Base-by-base conservation (phyloP, 495 filamentous ascomycete genomes). In the Emericellopsis terricola region DNA sequence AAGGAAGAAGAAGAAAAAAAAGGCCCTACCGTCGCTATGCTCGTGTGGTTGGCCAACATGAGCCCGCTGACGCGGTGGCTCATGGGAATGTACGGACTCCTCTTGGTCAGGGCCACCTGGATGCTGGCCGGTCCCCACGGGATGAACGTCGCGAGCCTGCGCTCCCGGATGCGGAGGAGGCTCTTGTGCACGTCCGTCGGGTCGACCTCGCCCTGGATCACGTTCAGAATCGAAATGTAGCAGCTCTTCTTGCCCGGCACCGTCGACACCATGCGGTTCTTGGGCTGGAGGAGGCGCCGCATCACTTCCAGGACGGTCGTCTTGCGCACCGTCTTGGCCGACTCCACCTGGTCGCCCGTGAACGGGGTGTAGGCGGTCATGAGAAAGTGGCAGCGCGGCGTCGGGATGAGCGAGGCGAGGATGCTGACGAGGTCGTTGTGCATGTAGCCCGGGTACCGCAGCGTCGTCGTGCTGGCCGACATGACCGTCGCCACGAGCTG, bases 71-170 rank as follows among this genome's bases (percentile, higher is more conserved):
- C 89, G 31, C 91, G 80, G 47, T 94, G 82, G 30, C 82, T 81
- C 65, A 73, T 78, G 18, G 81, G 73, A 32, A 94, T 73, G 53
- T 97, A 94, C 3, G 89, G 91, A 21, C 81, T 91, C 49, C 91
- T 85, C 64, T 92, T 93, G 3, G 89, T 94, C 28, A 96, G 60
- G 1, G 89, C 89, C 9, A 97, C 89, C 55, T 97, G 89, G 42
- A 97, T 97, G 49, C 79, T 87, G 8, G 89, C 89, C 0, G 89
- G 89, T n/a, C 89, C 89, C 89, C 89, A 97, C 11, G 91, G 91
- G 41, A 97, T 96, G 50, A 97, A 97, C 4, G 83, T 91, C 4
- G 89, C 91, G 9, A 97, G 65, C 29, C 81, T 76, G 31, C 89
- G 81, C 56, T 97, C 89, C 23, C 89, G 78, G 48, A 97, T 96